Conservation (phyloP, 139 green algal genomes). For the Desmodesmus armatus region DNA sequence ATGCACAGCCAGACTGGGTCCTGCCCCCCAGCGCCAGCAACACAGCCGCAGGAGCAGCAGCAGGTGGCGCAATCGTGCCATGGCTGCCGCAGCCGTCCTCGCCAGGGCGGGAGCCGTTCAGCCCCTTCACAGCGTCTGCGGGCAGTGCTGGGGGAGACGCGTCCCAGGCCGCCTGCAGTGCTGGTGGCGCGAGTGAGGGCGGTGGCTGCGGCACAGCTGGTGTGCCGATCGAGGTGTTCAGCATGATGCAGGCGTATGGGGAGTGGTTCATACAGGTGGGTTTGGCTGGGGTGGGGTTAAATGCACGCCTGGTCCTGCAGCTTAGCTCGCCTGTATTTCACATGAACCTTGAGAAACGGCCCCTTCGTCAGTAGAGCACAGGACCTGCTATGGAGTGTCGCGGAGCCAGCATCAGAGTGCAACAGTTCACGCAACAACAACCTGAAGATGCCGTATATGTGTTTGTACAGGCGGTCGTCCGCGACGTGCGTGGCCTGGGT, state of each 20-base stretch:
- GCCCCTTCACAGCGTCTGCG: no score
- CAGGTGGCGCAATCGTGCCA: no score
- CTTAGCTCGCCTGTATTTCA: no score
- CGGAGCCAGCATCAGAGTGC: no score
- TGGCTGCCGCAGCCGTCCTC: not conserved
- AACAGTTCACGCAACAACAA: no score
- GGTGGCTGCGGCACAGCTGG: constrained; percentile 1
- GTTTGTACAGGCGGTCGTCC: constrained; percentile 20
- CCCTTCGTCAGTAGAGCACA: no score
- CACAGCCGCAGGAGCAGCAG: not conserved
- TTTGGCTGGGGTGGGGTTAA: no score
- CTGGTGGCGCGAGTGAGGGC: not conserved
- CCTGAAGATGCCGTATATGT: no score
- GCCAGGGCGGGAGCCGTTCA: no score
- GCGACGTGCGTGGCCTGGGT: constrained; percentile 20
- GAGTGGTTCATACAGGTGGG: constrained; percentile 37
- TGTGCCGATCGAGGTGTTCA: constrained; percentile 15
- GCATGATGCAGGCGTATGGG: constrained; percentile 28
- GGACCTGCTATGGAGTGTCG: no score
- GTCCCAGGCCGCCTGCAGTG: not conserved
- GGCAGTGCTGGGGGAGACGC: not conserved
- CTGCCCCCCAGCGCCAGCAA: not conserved
- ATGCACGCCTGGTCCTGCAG: no score
- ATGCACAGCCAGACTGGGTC: constrained; percentile 43
- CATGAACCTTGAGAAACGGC: no score